Conservation (phyloP, 805 yeast genomes). For the Cyberlindnera americana region DNA sequence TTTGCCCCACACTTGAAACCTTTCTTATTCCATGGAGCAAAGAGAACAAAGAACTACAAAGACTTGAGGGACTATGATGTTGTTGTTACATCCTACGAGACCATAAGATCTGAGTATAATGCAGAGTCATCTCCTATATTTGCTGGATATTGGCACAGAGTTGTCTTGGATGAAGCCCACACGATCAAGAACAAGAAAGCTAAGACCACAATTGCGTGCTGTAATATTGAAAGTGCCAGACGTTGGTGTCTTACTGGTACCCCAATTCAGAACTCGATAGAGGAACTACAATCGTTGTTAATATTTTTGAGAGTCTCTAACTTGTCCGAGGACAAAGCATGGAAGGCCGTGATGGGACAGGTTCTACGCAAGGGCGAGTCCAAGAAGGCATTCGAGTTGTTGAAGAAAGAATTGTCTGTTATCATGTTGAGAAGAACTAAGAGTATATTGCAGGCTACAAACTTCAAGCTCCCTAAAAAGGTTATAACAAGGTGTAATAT, state of each 20-base stretch:
- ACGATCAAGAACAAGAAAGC: constrained; percentile 50
- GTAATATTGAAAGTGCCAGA: constrained; percentile 36
- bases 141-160: constrained; percentile 40
- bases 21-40: constrained; percentile 52
- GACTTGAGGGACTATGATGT: constrained; percentile 51
- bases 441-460: constrained; percentile 29
- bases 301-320: constrained; percentile 38
- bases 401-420: constrained; percentile 27
- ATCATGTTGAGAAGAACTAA: constrained; percentile 48
- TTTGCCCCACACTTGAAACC: constrained; percentile 43
- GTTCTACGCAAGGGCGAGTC: constrained; percentile 30
- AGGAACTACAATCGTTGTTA: constrained; percentile 50
- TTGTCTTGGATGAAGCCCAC: constrained; percentile 65
- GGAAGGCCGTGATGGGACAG: constrained; percentile 35
- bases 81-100: constrained; percentile 65
- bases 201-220: constrained; percentile 43
- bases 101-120: constrained; percentile 40
- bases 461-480: constrained; percentile 22
- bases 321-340: constrained; percentile 14
- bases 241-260: constrained; percentile 67
- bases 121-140: constrained; percentile 25
- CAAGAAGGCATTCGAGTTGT: constrained; percentile 37
- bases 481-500: constrained; percentile 19
- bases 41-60: constrained; percentile 34
- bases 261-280: constrained; percentile 55